Evolutionary conservation across 2,329 filamentous ascomycete genomes (phyloP), one percentile per base, ranked within the genome.

Genomic region (Hyphodiscus sp.): DNA sequence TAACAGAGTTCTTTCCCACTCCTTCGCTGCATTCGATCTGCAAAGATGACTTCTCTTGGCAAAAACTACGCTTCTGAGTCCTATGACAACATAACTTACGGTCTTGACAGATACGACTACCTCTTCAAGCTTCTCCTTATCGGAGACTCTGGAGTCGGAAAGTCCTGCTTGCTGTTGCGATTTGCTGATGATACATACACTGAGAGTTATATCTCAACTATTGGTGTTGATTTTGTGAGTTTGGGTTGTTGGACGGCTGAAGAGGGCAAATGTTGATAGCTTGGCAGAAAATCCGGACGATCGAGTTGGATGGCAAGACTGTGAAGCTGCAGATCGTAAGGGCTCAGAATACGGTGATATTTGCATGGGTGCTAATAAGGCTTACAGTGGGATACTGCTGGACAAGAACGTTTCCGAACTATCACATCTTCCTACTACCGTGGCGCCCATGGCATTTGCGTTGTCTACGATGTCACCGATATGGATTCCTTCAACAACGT

Each of bases 401-500:
- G 94, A 65, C 94, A 99, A 78, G 94, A 99, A 78, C 91, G 94
- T 69, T 99, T 99, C 90, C 87, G 94, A 73, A 99, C 94, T 68
- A 99, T 99, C 78, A 99, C 94, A 59, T 97, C 92, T 43, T 97
- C 94, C 58, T 99, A 99, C 83, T 99, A 99, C 81, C 90, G 94
- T 71, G 94, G 94, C 69, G 94, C 94, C 64, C 94, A 97, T 77
- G 94, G 94, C 67, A 99, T 99, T 77, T 99, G 94, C 77, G 92
- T 99, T 65, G 94, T 99, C 72, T 99, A 97, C 82, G 94, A 99
- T 85, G 94, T 99, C 70, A 99, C 94, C 65, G 94, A 99, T 74
- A 96, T 97, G 92, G 94, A 97, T 74, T 96, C 90, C 29, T 99
- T 99, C 89, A 97, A 99, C 86, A 99, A 97, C 79, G 94, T 99